Conservation (phyloP, 306 rosid species). For the Pyrus betulifolia region DNA sequence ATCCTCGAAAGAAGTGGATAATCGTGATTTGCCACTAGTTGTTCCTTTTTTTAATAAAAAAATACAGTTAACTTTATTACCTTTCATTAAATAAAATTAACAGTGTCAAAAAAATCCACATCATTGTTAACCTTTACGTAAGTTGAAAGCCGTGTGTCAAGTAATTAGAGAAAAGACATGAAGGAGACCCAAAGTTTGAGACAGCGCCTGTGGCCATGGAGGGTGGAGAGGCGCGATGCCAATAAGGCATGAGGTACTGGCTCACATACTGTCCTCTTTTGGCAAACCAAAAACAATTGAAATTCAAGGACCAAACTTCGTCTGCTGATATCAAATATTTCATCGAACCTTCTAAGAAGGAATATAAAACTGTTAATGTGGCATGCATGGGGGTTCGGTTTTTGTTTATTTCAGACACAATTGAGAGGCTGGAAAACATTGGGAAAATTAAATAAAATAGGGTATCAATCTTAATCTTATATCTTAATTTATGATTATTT, state of each 20-base stretch:
- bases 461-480: neutral
- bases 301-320: neutral
- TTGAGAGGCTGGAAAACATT: neutral
- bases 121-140: no score
- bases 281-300: neutral
- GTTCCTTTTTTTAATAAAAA: no score
- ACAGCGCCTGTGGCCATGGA: no score
- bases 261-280: neutral
- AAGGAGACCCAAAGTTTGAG: no score
- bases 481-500: neutral
- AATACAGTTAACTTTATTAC: no score
- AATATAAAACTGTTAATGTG: neutral
- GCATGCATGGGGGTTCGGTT: neutral
- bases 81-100: no score
- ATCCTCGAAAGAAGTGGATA: fast-evolving
- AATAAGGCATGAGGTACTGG: neutral
- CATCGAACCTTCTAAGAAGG: neutral
- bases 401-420: neutral
- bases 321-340: neutral
- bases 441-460: neutral
- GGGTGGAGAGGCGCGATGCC: neutral
- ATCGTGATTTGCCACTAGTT: fast-evolving
- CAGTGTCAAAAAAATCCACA: no score
- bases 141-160: no score
- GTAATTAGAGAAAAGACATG: no score